phyloP scores from a whole-genome alignment of 2,329 filamentous ascomycete genomes.

The Leptographium radiaticola region DNA sequence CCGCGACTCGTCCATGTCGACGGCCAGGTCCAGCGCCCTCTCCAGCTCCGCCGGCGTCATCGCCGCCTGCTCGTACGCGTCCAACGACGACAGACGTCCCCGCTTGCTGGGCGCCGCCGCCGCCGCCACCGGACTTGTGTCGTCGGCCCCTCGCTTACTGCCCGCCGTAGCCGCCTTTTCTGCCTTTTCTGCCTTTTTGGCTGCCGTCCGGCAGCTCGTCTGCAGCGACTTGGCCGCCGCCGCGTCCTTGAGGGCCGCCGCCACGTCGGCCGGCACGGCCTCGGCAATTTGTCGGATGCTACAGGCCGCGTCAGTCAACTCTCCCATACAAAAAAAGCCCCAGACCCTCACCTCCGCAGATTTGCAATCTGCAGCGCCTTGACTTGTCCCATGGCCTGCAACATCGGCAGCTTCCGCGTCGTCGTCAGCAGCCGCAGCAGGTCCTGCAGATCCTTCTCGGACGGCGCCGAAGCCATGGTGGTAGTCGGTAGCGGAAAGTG shows the following conservation, averaged over 20 bases:
- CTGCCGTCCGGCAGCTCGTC: slow-evolving; percentile 38
- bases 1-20: slow-evolving; percentile 32
- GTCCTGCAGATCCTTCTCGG: slow-evolving; percentile 47
- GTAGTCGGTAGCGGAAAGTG: background rate
- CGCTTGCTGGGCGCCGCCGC: slow-evolving; percentile 17
- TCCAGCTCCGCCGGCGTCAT: slow-evolving; percentile 47
- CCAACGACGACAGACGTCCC: slow-evolving; percentile 10
- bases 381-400: slow-evolving; percentile 45
- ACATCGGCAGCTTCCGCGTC: slow-evolving; percentile 42
- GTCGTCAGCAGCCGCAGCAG: slow-evolving; percentile 45
- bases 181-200: slow-evolving; percentile 22
- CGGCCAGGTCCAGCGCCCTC: slow-evolving; percentile 45
- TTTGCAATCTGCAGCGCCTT: slow-evolving; percentile 42
- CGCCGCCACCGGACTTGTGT: slow-evolving; percentile 1
- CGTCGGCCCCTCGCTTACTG: slow-evolving; percentile 17
- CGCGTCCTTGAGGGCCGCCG: slow-evolving; percentile 31
- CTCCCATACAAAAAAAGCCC: background rate
- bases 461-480: slow-evolving; percentile 1
- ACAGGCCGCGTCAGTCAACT: background rate
- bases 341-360: slow-evolving; percentile 40
- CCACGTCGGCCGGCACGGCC: slow-evolving; percentile 28
- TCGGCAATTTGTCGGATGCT: slow-evolving; percentile 44
- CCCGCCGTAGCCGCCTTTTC: slow-evolving; percentile 8
- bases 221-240: slow-evolving; percentile 38
- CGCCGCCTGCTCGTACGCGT: slow-evolving; percentile 18